A percentile compares a stretch with the other conserved stretches of the same genome.
These are phyloP conservation scores for Aphanomyces stellatus DNA, from an alignment of 352 stramenopile genomes.

Conservation along the genomic window DNA sequence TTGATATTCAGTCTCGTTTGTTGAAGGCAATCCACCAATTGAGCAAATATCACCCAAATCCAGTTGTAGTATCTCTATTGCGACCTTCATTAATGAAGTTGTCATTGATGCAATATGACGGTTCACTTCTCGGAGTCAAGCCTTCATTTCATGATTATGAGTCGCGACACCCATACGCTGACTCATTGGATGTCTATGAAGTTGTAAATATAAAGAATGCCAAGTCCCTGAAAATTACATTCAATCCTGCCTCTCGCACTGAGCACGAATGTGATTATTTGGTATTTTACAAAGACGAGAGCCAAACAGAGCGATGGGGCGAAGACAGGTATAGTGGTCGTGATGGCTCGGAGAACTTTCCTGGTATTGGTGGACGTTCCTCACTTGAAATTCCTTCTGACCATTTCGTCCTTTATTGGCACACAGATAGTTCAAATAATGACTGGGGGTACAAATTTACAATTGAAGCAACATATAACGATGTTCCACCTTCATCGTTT, in stretches of 20 bases:
- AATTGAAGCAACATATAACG: constrained; percentile 50
- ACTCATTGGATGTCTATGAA: constrained; percentile 75
- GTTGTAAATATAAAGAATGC: constrained; percentile 65
- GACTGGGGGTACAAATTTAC: constrained; percentile 86
- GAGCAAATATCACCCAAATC: not conserved
- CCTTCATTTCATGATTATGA: constrained; percentile 64
- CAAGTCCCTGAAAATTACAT: constrained; percentile 52
- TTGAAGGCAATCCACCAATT: constrained; percentile 37
- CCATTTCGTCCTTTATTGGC: constrained; percentile 80
- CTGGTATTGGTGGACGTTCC: constrained; percentile 43
- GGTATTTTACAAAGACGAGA: constrained; percentile 67
- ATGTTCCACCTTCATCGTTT: constrained; percentile 35
- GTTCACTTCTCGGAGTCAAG: constrained; percentile 37
- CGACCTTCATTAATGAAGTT: constrained; percentile 29
- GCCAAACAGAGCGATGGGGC: constrained; percentile 43
- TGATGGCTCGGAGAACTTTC: constrained; percentile 69
- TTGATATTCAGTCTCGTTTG: constrained; percentile 1
- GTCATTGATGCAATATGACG: constrained; percentile 36
- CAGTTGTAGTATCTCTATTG: constrained; percentile 21
- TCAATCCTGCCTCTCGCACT: constrained; percentile 54
- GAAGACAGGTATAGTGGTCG: constrained; percentile 54
- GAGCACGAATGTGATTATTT: constrained; percentile 76
- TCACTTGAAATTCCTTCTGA: constrained; percentile 65
- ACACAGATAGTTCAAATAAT: constrained; percentile 75
- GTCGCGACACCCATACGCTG: constrained; percentile 76